Percentiles rank a stretch among this genome's conserved stretches.
phyloP scores from a whole-genome alignment of 2,329 filamentous ascomycete genomes.

The Exophiala spinifera region DNA sequence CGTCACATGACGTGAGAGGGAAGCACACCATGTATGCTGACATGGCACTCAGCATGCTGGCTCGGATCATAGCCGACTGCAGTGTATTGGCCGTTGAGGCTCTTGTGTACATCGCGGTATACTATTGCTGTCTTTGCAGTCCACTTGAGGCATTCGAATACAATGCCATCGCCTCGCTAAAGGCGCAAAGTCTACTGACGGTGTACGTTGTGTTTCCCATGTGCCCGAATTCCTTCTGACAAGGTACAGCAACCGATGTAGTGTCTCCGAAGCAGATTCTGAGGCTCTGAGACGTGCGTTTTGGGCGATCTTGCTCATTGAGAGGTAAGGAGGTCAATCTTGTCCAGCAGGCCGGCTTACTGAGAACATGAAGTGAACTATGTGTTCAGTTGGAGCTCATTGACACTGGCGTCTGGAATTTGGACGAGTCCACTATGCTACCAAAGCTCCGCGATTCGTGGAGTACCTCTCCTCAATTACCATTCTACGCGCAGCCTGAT shows the following conservation, averaged over 20 bases:
- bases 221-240: slow-evolving; percentile 1
- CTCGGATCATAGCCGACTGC: slow-evolving; percentile 28
- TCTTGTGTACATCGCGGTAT: slow-evolving; percentile 30
- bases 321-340: slow-evolving; percentile 18
- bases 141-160: slow-evolving; percentile 35
- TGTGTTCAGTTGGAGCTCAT: slow-evolving; percentile 31
- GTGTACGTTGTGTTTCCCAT: slow-evolving; percentile 14
- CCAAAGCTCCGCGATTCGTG: slow-evolving; percentile 29
- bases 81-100: slow-evolving; percentile 31
- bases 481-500: neutral
- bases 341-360: neutral
- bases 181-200: slow-evolving; percentile 32
- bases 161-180: slow-evolving; percentile 32
- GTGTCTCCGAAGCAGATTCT: neutral
- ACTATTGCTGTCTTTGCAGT: slow-evolving; percentile 31
- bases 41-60: slow-evolving; percentile 26
- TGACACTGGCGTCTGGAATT: slow-evolving; percentile 32
- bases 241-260: neutral
- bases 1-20: slow-evolving; percentile 13
- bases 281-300: slow-evolving; percentile 28
- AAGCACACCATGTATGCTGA: slow-evolving; percentile 25
- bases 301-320: slow-evolving; percentile 31
- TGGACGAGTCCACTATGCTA: slow-evolving; percentile 31
- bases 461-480: slow-evolving; percentile 23
- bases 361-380: slow-evolving; percentile 22